phyloP scores from a whole-genome alignment of 768 basidiomycete genomes.

The Leucogyrophana mollusca region DNA sequence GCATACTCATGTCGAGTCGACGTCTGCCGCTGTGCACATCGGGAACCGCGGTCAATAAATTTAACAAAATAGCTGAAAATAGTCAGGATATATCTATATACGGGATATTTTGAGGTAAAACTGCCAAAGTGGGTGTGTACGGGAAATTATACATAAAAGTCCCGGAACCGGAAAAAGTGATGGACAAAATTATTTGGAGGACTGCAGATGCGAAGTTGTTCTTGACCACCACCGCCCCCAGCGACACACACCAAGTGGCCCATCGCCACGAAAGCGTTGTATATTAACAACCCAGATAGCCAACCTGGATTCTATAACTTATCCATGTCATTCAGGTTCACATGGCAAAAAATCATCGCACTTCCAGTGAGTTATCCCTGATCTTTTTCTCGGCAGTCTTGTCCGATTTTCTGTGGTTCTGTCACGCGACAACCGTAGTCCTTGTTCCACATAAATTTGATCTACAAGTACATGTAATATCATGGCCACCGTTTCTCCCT shows the following conservation, averaged over 20 bases:
- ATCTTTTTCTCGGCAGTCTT: slow-evolving; percentile 23
- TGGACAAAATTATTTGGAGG: slow-evolving; percentile 5
- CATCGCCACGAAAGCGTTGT: slow-evolving; percentile 20
- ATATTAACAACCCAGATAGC: slow-evolving; percentile 14
- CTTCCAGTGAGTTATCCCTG: slow-evolving; percentile 24
- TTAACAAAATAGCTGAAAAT: not conserved
- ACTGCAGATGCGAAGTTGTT: slow-evolving; percentile 16
- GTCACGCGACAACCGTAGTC: slow-evolving; percentile 32
- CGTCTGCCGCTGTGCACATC: not conserved
- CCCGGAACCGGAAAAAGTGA: slow-evolving; percentile 32
- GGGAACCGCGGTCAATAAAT: too few species aligned
- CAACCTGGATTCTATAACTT: slow-evolving; percentile 35
- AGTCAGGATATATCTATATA: too few species aligned
- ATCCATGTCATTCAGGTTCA: slow-evolving; percentile 33
- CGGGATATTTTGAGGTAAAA: too few species aligned
- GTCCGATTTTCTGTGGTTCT: slow-evolving; percentile 17
- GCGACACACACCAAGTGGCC: slow-evolving; percentile 29
- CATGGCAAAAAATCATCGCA: slow-evolving; percentile 39
- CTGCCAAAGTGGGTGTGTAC: not conserved
- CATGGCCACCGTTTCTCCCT: slow-evolving; percentile 16
- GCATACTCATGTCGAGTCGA: not conserved
- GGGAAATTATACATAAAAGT: slow-evolving; percentile 5
- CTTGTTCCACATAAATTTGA: slow-evolving; percentile 26
- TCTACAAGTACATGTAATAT: slow-evolving; percentile 36
- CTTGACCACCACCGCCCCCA: slow-evolving; percentile 32